These are phyloP conservation scores for Cryptosporidium viatorum DNA, from an alignment of 169 alveolate species.

Conservation along the genomic window DNA sequence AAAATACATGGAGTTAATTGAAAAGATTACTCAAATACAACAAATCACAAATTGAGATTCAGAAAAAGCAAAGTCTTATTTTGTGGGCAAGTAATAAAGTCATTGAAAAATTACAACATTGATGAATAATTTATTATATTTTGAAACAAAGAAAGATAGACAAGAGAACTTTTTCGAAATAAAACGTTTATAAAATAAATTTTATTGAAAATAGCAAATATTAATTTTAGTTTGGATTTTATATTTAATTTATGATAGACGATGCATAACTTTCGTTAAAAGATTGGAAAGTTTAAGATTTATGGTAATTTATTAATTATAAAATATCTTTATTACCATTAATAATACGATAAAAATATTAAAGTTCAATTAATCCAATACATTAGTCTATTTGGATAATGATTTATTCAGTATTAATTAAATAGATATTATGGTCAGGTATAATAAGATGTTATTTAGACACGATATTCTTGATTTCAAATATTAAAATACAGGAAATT, in stretches of 20 bases:
- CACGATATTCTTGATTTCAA: not conserved
- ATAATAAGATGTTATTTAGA: not conserved
- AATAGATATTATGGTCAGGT: not conserved
- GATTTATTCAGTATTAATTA: not conserved
- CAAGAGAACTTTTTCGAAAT: no score
- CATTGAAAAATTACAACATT: not conserved
- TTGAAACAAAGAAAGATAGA: not conserved
- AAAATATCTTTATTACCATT: not conserved
- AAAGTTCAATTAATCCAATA: not conserved
- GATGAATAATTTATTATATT: no score
- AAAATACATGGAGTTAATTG: not conserved
- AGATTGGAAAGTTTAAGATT: not conserved
- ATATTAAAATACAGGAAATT: conserved; percentile 18
- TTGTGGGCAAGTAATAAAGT: not conserved
- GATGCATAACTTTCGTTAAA: not conserved
- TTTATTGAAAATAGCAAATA: no score
- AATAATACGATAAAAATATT: not conserved
- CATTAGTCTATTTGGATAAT: not conserved
- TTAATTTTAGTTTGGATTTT: no score
- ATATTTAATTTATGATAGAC: not conserved
- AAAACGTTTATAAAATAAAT: no score
- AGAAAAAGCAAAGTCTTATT: no score
- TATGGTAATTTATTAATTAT: not conserved
- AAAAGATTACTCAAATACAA: no score
- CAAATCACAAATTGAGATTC: not conserved